Percentiles rank a stretch among this genome's conserved stretches.
phyloP scores from a whole-genome alignment of 2,329 filamentous ascomycete genomes.

The Colletotrichum echinochloae region DNA sequence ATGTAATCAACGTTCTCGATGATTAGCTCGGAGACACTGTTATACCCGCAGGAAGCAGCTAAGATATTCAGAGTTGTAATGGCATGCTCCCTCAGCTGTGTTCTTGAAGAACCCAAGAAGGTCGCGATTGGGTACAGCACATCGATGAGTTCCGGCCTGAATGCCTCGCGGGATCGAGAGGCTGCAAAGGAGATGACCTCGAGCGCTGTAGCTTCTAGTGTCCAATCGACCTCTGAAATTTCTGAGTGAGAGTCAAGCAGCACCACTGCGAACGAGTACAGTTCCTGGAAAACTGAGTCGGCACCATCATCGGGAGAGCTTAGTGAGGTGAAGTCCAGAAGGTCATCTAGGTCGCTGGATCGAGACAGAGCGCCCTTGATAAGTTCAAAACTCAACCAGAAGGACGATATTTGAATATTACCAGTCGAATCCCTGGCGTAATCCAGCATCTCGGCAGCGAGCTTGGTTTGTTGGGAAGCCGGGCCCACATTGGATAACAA shows the following conservation, averaged over 20 bases:
- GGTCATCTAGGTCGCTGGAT: constrained; percentile 70
- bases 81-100: constrained; percentile 80
- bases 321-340: constrained; percentile 69
- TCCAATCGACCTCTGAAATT: constrained; percentile 70
- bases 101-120: constrained; percentile 79
- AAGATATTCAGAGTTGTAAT: constrained; percentile 85
- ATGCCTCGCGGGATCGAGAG: constrained; percentile 72
- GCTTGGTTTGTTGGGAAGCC: constrained; percentile 68
- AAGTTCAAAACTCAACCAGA: constrained; percentile 84
- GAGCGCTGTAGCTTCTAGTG: constrained; percentile 80
- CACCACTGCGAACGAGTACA: constrained; percentile 77
- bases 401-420: constrained; percentile 73
- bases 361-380: constrained; percentile 68
- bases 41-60: constrained; percentile 80
- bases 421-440: constrained; percentile 69
- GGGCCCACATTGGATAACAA: constrained; percentile 68
- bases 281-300: constrained; percentile 67
- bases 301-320: constrained; percentile 54
- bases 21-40: constrained; percentile 80
- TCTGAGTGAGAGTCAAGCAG: constrained; percentile 68
- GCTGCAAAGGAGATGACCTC: constrained; percentile 85
- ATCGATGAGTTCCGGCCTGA: constrained; percentile 89
- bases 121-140: constrained; percentile 91
- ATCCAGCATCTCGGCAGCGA: constrained; percentile 75
- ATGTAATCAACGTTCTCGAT: constrained; percentile 96